A percentile compares a stretch with the other conserved stretches of the same genome.
These are phyloP conservation scores for Pleurotus ostreatus DNA, from an alignment of 768 basidiomycete species.

Conservation along the genomic window DNA sequence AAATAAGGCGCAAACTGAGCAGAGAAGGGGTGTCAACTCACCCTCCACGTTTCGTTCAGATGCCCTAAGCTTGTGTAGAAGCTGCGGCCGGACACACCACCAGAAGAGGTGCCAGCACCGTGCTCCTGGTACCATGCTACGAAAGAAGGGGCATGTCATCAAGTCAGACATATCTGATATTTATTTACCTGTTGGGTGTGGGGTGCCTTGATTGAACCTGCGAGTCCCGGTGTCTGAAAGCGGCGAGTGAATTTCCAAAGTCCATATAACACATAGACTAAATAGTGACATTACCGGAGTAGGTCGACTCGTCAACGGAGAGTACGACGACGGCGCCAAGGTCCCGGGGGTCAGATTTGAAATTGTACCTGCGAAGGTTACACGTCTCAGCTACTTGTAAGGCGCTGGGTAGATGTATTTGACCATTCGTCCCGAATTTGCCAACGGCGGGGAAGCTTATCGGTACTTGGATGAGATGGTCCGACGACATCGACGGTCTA, in stretches of 20 bases:
- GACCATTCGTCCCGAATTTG: conserved; percentile 59
- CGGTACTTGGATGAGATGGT: conserved; percentile 57
- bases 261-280: background rate
- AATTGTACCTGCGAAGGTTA: conserved; percentile 51
- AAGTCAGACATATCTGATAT: background rate
- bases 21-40: conserved; percentile 21
- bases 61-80: conserved; percentile 86
- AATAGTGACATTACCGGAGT: conserved; percentile 36
- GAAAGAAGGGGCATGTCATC: background rate
- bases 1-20: background rate
- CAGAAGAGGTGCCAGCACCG: conserved; percentile 57
- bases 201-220: conserved; percentile 61
- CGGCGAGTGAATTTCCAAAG: background rate
- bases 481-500: conserved; percentile 60
- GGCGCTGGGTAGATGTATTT: conserved; percentile 11
- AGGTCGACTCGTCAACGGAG: conserved; percentile 62
- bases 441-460: conserved; percentile 49
- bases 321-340: conserved; percentile 62
- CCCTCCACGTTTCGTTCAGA: conserved; percentile 73
- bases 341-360: conserved; percentile 63
- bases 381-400: background rate
- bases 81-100: conserved; percentile 60
- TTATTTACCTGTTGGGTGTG: conserved; percentile 70
- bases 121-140: conserved; percentile 82
- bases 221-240: conserved; percentile 40